Conservation (phyloP, 1,284 basidiomycete genomes). For the Thelephora terrestris region DNA sequence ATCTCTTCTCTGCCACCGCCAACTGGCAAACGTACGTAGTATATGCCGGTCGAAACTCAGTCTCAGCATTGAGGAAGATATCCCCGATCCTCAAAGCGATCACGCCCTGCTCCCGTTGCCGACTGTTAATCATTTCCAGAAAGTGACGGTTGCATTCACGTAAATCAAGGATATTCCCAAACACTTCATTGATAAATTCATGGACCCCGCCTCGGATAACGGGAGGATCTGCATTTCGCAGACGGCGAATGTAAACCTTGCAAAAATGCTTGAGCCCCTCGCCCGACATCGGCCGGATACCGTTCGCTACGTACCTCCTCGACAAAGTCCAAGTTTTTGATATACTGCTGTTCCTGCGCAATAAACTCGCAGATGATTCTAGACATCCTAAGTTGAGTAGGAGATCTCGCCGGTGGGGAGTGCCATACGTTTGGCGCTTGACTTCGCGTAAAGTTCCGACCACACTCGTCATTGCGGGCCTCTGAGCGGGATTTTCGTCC, state of each 20-base stretch:
- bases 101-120: conserved; percentile 81
- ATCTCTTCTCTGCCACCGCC: conserved; percentile 75
- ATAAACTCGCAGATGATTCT: conserved; percentile 92
- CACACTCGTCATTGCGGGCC: no score
- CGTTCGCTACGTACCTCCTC: conserved; percentile 50
- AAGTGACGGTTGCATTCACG: conserved; percentile 74
- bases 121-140: conserved; percentile 77
- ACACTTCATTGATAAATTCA: conserved; percentile 79
- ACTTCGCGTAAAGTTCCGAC: no score
- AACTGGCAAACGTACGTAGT: conserved; percentile 80
- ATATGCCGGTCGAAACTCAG: conserved; percentile 83
- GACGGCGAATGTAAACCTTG: conserved; percentile 70
- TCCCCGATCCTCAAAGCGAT: conserved; percentile 85
- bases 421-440: conserved; percentile 66
- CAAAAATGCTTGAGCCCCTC: conserved; percentile 4
- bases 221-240: conserved; percentile 61
- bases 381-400: conserved; percentile 11
- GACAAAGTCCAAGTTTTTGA: conserved; percentile 81
- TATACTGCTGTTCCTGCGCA: conserved; percentile 83
- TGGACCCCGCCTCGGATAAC: conserved; percentile 67
- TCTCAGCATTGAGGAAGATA: conserved; percentile 80
- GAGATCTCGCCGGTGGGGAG: neutral
- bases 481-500: no score
- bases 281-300: conserved; percentile 21
- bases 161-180: conserved; percentile 80